Conservation (phyloP, 768 basidiomycete species). For the Lactarius akahatsu region DNA sequence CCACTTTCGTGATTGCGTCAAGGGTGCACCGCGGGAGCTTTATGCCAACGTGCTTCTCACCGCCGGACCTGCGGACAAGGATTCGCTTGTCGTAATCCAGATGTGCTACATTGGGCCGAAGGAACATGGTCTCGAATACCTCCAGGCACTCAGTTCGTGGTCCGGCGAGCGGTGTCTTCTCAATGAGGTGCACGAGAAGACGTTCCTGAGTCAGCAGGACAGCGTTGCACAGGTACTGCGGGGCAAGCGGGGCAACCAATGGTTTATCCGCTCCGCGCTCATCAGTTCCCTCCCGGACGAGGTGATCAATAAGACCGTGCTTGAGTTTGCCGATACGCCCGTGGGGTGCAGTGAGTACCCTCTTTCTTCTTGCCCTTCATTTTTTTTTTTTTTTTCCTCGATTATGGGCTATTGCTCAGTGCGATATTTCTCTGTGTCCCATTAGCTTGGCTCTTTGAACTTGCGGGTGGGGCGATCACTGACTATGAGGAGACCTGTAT, state of each 20-base stretch:
- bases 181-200: constrained; percentile 90
- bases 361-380: background rate
- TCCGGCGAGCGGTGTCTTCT: constrained; percentile 82
- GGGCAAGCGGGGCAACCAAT: constrained; percentile 79
- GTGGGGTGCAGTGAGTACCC: constrained; percentile 81
- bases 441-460: constrained; percentile 88
- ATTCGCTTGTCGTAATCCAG: constrained; percentile 87
- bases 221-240: constrained; percentile 88
- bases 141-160: constrained; percentile 86
- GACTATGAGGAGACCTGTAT: constrained; percentile 75
- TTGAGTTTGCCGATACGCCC: constrained; percentile 78
- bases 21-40: constrained; percentile 80
- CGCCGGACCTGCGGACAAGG: constrained; percentile 80
- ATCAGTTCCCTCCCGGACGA: constrained; percentile 85
- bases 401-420: background rate
- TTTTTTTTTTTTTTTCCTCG: background rate
- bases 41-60: constrained; percentile 91
- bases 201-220: constrained; percentile 86
- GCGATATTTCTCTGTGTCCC: background rate
- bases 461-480: constrained; percentile 75
- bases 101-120: constrained; percentile 84
- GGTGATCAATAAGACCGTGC: constrained; percentile 77
- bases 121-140: constrained; percentile 71
- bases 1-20: constrained; percentile 92
- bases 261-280: constrained; percentile 88